Evolutionary conservation across 2,329 filamentous ascomycete species (phyloP).

Genomic region (Colletotrichum kahawae): DNA sequence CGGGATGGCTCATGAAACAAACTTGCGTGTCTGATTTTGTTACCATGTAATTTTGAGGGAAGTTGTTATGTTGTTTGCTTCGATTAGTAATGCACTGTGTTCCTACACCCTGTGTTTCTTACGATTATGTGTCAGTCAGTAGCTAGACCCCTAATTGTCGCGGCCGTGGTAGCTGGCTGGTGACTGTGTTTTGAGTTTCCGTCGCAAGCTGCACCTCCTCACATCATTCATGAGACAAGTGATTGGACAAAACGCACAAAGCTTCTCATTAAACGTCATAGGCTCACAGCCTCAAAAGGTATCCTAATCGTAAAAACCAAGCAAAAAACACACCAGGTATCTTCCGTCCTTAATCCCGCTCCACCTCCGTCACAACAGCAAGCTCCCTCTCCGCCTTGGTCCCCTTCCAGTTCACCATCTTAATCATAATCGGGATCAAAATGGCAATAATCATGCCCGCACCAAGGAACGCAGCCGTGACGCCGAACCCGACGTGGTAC

Average conservation of each 20-base stretch:
- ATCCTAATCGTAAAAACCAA: neutral
- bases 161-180: neutral
- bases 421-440: conserved; percentile 25
- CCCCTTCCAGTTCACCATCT: conserved; percentile 19
- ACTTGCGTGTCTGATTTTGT: neutral
- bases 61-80: rapidly evolving
- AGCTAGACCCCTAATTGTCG: rapidly evolving
- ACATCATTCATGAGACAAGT: neutral
- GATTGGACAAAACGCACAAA: neutral
- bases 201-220: neutral
- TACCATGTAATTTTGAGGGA: neutral
- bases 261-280: neutral
- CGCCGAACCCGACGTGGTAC: conserved; percentile 32
- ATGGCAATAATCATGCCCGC: conserved; percentile 28
- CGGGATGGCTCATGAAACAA: neutral
- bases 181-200: rapidly evolving
- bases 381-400: conserved; percentile 23
- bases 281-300: neutral
- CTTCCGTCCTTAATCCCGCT: neutral
- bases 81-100: neutral
- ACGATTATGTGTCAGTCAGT: neutral
- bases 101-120: neutral
- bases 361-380: neutral
- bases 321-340: neutral
- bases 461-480: conserved; percentile 31